Conservation (phyloP, 192 early-diverging fungal genomes). For the Podochytrium sp. region DNA sequence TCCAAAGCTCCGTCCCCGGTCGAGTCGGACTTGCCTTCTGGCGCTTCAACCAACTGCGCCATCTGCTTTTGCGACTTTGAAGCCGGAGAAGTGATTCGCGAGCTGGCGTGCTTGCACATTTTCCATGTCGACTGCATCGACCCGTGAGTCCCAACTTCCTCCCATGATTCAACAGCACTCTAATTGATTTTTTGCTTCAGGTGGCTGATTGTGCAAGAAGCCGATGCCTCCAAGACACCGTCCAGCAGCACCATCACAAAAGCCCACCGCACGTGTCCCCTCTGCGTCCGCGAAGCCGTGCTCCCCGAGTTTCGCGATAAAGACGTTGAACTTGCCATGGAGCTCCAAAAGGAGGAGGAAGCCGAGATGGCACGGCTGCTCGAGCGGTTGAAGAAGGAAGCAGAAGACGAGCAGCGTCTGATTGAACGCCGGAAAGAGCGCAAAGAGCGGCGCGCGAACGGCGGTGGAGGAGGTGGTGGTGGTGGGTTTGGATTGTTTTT, state of each 20-base stretch:
- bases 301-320: conserved; percentile 39
- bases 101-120: conserved; percentile 62
- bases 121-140: conserved; percentile 72
- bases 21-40: conserved; percentile 26
- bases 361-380: conserved; percentile 23
- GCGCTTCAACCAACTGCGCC: conserved; percentile 52
- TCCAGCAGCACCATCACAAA: not conserved
- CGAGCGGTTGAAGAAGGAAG: conserved; percentile 31
- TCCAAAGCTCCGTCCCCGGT: not conserved
- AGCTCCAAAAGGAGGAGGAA: conserved; percentile 28
- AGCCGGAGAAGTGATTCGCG: conserved; percentile 61
- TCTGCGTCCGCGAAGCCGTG: conserved; percentile 40
- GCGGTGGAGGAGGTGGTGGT: not conserved
- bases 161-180: no score
- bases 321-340: conserved; percentile 31
- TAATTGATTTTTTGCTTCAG: no score
- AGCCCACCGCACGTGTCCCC: conserved; percentile 38
- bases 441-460: conserved; percentile 9
- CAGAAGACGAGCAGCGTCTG: conserved; percentile 26
- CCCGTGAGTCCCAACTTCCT: conserved; percentile 33
- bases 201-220: conserved; percentile 2
- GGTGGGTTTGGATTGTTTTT: conserved; percentile 1
- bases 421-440: conserved; percentile 18
- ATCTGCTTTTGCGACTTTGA: conserved; percentile 75
- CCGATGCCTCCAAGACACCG: not conserved